Base-by-base conservation (phyloP, 2,329 filamentous ascomycete species). In the Chaetomium globosum region DNA sequence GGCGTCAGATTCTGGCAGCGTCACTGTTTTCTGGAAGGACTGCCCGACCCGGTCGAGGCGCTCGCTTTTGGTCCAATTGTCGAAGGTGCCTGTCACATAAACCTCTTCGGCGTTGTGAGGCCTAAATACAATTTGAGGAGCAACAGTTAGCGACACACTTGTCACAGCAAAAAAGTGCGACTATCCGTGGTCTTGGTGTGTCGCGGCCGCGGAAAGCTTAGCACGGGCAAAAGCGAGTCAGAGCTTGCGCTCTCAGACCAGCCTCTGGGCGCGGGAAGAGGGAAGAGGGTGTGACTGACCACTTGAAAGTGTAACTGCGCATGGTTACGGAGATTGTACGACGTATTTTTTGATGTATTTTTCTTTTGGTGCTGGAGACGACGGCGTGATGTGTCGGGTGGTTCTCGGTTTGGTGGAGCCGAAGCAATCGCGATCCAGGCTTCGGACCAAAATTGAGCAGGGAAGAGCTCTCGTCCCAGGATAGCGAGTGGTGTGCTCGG, bases 31-130 rank as follows among this genome's bases (percentile, higher is more conserved):
- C 79, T 90, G 83, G 78, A 96, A 96, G 72, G 84, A 73, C 69
- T 87, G 82, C 75, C 85, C 90, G 49, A 87, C 83, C 80, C 92
- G 92, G 56, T 93, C 88, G 65, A 99, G 85, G 81, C 90, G 86
- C 77, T 94, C 86, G 64, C 87, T 92, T 83, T 95, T 94, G 71
- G 85, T 85, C 95, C 95, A 99, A 80, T 92, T 85, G 80, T 98
- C 94, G 76, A 98, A 98, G 69, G 91, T 94, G 76, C 95, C 95
- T 49, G 94, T 98, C 73, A 98, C 95, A 79, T 90, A 94, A 77
- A 98, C 94, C 76, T 96, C 90, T 71, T 88, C 85, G 76, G 91
- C 93, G 73, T 87, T 82, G 77, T 95, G 89, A 75, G 89, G 87
- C 94, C 94, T 97, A 79, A 31, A 61, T 43, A 43, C 16, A 7